Evolutionary conservation across 1,139 yeast genomes (phyloP).

Genomic region (Saccharomycopsis crataegensis): DNA sequence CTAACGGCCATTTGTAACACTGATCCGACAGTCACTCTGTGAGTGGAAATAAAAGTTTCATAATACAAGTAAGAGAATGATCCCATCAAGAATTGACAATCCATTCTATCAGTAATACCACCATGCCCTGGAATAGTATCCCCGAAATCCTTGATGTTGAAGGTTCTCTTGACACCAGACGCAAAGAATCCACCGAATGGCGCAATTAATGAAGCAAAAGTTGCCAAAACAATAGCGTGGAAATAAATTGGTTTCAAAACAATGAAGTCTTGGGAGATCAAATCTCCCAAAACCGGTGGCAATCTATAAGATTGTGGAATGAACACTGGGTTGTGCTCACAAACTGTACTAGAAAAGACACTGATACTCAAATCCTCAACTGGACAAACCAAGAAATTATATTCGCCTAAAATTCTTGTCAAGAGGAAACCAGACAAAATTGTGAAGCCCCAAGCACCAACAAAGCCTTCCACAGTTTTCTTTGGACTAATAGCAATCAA

Average conservation of each 20-base stretch:
- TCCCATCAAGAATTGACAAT: constrained; percentile 97
- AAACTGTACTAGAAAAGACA: constrained; percentile 54
- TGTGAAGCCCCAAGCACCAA: constrained; percentile 97
- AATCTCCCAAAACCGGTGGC: constrained; percentile 57
- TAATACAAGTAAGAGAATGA: constrained; percentile 87
- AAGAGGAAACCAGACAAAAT: constrained; percentile 64
- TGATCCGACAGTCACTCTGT: constrained; percentile 64
- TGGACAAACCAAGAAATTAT: constrained; percentile 82
- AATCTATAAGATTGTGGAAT: constrained; percentile 68
- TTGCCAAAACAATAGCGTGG: constrained; percentile 79
- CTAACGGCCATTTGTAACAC: constrained; percentile 70
- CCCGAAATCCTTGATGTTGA: constrained; percentile 88
- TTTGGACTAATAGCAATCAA: constrained; percentile 92
- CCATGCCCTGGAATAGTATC: constrained; percentile 97
- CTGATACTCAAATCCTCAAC: constrained; percentile 54
- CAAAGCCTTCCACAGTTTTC: constrained; percentile 94
- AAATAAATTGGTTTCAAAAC: constrained; percentile 79
- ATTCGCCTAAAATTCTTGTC: constrained; percentile 55
- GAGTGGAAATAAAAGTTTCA: constrained; percentile 80
- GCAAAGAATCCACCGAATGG: constrained; percentile 99
- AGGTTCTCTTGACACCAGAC: constrained; percentile 94
- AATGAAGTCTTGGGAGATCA: constrained; percentile 40
- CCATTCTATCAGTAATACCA: constrained; percentile 95
- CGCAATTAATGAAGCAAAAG: constrained; percentile 94
- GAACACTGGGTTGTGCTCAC: constrained; percentile 86